phyloP scores from a whole-genome alignment of 257 asterid genomes.

The Solanum microdontum region DNA sequence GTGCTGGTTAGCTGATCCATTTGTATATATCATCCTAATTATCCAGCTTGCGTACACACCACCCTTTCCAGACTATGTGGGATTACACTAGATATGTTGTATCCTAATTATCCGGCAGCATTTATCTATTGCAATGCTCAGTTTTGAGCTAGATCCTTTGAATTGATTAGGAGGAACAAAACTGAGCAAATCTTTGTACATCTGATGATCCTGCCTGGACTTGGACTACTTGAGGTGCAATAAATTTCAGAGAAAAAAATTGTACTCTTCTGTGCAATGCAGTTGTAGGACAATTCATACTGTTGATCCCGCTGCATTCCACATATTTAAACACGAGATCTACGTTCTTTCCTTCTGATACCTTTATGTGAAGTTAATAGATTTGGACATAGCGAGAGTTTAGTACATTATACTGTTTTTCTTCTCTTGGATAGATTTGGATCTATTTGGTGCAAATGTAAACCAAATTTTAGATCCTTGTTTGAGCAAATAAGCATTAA shows the following conservation, averaged over 20 bases:
- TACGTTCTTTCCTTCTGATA: background rate
- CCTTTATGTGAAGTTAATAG: background rate
- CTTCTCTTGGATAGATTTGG: background rate
- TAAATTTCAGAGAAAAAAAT: background rate
- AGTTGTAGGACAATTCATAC: background rate
- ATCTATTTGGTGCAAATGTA: background rate
- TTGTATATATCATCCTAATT: constrained; percentile 5
- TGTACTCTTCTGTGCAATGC: background rate
- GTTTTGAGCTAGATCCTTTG: constrained; percentile 11
- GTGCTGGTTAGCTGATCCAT: background rate
- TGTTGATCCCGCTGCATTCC: background rate
- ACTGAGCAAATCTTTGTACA: constrained; percentile 25
- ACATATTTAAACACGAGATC: background rate
- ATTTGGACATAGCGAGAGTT: background rate
- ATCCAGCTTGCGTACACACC: background rate
- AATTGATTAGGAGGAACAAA: constrained; percentile 12
- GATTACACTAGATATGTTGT: background rate
- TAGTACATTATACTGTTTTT: background rate
- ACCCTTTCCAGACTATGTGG: background rate
- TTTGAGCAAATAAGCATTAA: background rate
- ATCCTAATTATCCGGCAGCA: constrained; percentile 1
- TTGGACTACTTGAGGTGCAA: background rate
- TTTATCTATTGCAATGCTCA: background rate
- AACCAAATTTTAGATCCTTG: background rate
- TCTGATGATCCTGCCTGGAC: constrained; percentile 15